A percentile compares a stretch with the other conserved stretches of the same genome.
Conservation (phyloP, 192 early-diverging fungal species). For the Phlyctochytrium arcticum region DNA sequence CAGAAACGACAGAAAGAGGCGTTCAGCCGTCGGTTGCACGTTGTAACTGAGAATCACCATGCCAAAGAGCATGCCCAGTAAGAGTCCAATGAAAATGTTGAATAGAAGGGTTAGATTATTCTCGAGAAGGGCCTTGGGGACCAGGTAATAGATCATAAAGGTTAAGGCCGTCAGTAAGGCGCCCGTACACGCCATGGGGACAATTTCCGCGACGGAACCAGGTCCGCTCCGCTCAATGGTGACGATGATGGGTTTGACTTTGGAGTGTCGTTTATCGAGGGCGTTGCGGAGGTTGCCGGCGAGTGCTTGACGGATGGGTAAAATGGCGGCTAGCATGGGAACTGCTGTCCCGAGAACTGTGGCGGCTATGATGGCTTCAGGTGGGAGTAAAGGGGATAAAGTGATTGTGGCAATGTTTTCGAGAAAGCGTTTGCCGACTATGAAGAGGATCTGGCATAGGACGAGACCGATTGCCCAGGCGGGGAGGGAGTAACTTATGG, state of each 20-base stretch:
- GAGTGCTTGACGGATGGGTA: conserved; percentile 19
- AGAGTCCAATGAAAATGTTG: conserved; percentile 25
- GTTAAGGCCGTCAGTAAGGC: conserved; percentile 4
- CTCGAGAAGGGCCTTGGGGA: conserved; percentile 21
- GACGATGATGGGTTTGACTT: conserved; percentile 14
- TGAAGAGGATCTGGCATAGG: conserved; percentile 11
- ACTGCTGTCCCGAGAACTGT: conserved; percentile 19
- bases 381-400: background rate
- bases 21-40: conserved; percentile 18
- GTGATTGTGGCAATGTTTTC: conserved; percentile 16
- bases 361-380: background rate
- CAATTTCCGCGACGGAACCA: background rate
- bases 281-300: conserved; percentile 20
- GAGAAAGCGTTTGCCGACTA: conserved; percentile 1
- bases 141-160: conserved; percentile 25
- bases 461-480: conserved; percentile 18
- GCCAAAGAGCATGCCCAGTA: conserved; percentile 24
- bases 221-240: conserved; percentile 25
- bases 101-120: conserved; percentile 22
- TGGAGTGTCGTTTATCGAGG: conserved; percentile 17
- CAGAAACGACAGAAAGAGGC: background rate
- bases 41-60: conserved; percentile 23
- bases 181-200: conserved; percentile 5
- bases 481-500: conserved; percentile 22
- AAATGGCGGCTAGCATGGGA: conserved; percentile 19